These are phyloP conservation scores for Chenopodium suecicum DNA, from an alignment of 148 eudicot genomes.

Conservation along the genomic window DNA sequence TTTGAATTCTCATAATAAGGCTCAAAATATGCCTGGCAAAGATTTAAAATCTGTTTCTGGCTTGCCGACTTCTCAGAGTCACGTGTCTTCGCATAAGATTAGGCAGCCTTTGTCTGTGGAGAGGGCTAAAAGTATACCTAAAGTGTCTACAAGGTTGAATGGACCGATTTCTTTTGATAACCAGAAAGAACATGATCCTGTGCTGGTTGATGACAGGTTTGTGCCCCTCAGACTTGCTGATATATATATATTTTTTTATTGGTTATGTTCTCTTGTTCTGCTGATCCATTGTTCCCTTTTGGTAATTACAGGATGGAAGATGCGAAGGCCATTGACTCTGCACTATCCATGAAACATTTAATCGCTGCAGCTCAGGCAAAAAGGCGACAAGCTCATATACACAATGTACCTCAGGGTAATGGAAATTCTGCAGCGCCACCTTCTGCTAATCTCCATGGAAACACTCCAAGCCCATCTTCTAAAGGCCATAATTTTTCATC, in stretches of 20 bases:
- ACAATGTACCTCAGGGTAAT: slow-evolving; percentile 38
- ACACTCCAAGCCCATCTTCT: slow-evolving; percentile 50
- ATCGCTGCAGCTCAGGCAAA: slow-evolving; percentile 97
- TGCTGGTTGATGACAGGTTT: slow-evolving; percentile 53
- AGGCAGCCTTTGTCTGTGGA: slow-evolving; percentile 48
- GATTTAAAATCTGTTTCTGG: slow-evolving; percentile 34
- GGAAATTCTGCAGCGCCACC: slow-evolving; percentile 27
- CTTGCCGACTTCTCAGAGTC: slow-evolving; percentile 36
- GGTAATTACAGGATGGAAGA: slow-evolving; percentile 48
- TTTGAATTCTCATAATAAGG: slow-evolving; percentile 40
- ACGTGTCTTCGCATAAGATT: slow-evolving; percentile 39
- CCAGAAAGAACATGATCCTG: slow-evolving; percentile 33
- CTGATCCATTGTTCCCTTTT: slow-evolving; percentile 19
- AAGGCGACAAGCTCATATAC: slow-evolving; percentile 64
- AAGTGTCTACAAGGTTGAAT: slow-evolving; percentile 28
- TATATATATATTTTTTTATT: background rate
- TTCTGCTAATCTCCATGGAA: slow-evolving; percentile 31
- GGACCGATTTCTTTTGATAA: slow-evolving; percentile 34
- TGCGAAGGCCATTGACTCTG: slow-evolving; percentile 44
- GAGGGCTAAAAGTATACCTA: slow-evolving; percentile 47
- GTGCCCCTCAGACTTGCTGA: slow-evolving; percentile 10
- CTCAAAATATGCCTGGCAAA: slow-evolving; percentile 39
- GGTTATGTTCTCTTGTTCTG: background rate
- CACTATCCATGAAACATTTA: slow-evolving; percentile 65
- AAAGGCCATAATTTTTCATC: slow-evolving; percentile 36